These are phyloP conservation scores for Euryodendron excelsum DNA, from an alignment of 148 eudicot genomes.

Conservation along the genomic window DNA sequence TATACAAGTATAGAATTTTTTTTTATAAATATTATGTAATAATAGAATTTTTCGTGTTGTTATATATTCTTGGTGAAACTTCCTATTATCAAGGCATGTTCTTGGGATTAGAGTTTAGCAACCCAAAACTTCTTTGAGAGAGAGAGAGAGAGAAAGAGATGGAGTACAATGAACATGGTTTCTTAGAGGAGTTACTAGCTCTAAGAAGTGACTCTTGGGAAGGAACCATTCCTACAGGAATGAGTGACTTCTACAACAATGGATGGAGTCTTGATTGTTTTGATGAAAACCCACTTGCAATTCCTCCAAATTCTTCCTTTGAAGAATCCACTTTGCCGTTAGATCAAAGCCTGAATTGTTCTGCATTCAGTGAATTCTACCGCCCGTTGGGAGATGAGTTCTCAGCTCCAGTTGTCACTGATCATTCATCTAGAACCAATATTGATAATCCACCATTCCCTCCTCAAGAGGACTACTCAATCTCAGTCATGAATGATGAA, in stretches of 20 bases:
- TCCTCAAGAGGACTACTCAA: constrained; percentile 17
- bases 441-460: constrained; percentile 4
- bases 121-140: background rate
- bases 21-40: too few species aligned
- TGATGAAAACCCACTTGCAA: constrained; percentile 21
- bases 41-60: too few species aligned
- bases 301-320: constrained; percentile 18
- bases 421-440: too few species aligned
- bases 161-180: constrained; percentile 58
- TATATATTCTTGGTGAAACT: background rate
- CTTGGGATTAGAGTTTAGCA: background rate
- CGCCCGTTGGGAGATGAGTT: constrained; percentile 18
- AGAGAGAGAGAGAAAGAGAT: constrained; percentile 24
- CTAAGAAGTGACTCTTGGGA: constrained; percentile 48
- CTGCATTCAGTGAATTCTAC: constrained; percentile 22
- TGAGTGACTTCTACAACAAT: constrained; percentile 35
- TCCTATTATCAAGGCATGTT: constrained; percentile 10
- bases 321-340: constrained; percentile 26
- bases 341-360: constrained; percentile 24
- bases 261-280: constrained; percentile 28
- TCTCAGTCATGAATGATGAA: constrained; percentile 20
- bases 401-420: constrained; percentile 16
- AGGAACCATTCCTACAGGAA: constrained; percentile 21
- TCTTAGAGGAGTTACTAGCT: constrained; percentile 61
- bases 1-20: too few species aligned